Conservation (phyloP, 441 rosid genomes). For the Brassica balearica region DNA sequence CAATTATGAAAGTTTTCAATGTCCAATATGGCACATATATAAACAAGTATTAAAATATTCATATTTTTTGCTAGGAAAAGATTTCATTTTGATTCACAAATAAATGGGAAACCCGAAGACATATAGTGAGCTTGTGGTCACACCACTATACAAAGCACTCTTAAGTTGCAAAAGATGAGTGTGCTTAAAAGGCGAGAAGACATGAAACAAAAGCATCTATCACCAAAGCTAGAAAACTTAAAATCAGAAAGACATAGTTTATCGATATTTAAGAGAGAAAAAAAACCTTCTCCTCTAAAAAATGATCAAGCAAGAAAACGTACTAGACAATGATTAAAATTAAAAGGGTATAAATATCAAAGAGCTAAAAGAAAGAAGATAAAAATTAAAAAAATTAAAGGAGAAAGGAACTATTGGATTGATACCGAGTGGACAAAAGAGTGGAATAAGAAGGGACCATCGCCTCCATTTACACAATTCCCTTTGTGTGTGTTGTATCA, state of each 20-base stretch:
- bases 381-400: slow-evolving; percentile 37
- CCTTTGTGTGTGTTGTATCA: slow-evolving; percentile 28
- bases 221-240: slow-evolving; percentile 26
- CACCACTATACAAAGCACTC: slow-evolving; percentile 45
- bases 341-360: not conserved
- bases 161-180: slow-evolving; percentile 42
- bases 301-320: slow-evolving; percentile 1
- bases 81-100: slow-evolving; percentile 15
- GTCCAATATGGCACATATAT: slow-evolving; percentile 23
- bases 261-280: slow-evolving; percentile 14
- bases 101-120: slow-evolving; percentile 32
- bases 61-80: not conserved
- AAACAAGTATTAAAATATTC: slow-evolving; percentile 10
- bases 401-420: slow-evolving; percentile 48
- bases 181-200: slow-evolving; percentile 42
- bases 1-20: slow-evolving; percentile 41
- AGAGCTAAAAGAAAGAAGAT: slow-evolving; percentile 21
- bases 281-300: not conserved
- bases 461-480: slow-evolving; percentile 29
- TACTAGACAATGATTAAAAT: not conserved
- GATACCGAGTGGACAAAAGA: slow-evolving; percentile 49
- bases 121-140: slow-evolving; percentile 47
- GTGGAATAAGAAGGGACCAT: slow-evolving; percentile 51
- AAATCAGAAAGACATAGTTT: slow-evolving; percentile 20
- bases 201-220: slow-evolving; percentile 44